Evolutionary conservation across 257 asterid species (phyloP).

Genomic region (Vinca minor): DNA sequence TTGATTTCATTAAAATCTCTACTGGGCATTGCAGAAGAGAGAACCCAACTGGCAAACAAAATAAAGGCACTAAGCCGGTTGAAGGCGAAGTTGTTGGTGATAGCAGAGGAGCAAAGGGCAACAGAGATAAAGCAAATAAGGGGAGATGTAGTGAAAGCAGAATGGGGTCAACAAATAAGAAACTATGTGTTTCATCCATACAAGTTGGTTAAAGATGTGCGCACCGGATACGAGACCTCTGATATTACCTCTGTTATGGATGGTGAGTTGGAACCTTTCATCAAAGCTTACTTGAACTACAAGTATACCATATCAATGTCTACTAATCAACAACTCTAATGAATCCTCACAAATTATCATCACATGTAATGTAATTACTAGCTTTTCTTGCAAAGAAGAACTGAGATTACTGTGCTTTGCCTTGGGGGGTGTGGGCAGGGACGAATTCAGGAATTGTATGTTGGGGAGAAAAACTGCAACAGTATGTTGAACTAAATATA

Average conservation of each 20-base stretch:
- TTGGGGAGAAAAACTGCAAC: too few relatives aligned
- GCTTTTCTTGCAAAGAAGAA: neutral
- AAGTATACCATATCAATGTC: constrained; percentile 52
- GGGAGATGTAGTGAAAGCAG: constrained; percentile 89
- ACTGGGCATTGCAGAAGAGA: constrained; percentile 50
- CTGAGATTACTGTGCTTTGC: neutral
- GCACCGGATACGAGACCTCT: constrained; percentile 73
- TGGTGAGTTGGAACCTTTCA: constrained; percentile 86
- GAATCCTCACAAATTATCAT: neutral
- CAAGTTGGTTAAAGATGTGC: constrained; percentile 84
- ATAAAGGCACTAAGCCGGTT: constrained; percentile 80
- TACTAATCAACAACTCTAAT: constrained; percentile 20
- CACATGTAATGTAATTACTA: neutral
- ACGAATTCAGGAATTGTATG: too few relatives aligned
- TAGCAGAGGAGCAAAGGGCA: constrained; percentile 90
- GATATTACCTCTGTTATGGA: constrained; percentile 87
- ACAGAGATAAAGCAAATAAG: constrained; percentile 90
- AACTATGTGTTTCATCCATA: constrained; percentile 94
- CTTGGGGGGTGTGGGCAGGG: too few relatives aligned
- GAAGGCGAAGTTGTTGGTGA: constrained; percentile 78
- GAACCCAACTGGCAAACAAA: constrained; percentile 82
- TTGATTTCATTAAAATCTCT: neutral
- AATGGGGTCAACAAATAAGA: constrained; percentile 98
- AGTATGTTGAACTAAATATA: too few relatives aligned
- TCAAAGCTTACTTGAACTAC: constrained; percentile 73